A percentile compares a stretch with the other conserved stretches of the same genome.
Evolutionary conservation across 2,329 filamentous ascomycete species (phyloP).

Genomic region (Pseudogymnoascus sp.): DNA sequence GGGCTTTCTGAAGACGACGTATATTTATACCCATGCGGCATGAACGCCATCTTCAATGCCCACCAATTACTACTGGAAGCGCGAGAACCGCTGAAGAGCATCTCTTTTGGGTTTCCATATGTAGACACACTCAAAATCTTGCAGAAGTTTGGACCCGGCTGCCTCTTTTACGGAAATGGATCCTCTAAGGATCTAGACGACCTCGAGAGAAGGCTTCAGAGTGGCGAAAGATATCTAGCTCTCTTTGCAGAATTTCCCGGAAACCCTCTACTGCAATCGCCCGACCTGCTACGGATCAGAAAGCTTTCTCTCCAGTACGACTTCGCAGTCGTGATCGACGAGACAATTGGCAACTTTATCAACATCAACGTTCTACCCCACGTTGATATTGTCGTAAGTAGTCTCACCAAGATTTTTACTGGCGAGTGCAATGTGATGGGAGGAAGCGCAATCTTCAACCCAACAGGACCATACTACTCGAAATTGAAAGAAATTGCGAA

Average conservation of each 20-base stretch:
- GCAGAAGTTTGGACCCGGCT: slow-evolving; percentile 87
- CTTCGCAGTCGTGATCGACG: slow-evolving; percentile 87
- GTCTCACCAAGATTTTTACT: slow-evolving; percentile 92
- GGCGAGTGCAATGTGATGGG: slow-evolving; percentile 99
- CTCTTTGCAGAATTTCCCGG: slow-evolving; percentile 94
- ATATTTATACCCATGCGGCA: slow-evolving; percentile 79
- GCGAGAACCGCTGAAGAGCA: slow-evolving; percentile 60
- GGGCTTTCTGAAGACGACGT: slow-evolving; percentile 78
- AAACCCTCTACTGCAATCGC: slow-evolving; percentile 80
- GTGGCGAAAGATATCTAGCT: slow-evolving; percentile 68
- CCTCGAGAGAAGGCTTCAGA: slow-evolving; percentile 60
- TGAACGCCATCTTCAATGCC: slow-evolving; percentile 89
- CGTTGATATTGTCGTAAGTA: slow-evolving; percentile 88
- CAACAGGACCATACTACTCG: slow-evolving; percentile 59
- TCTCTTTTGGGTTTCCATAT: slow-evolving; percentile 96
- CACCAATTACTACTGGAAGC: slow-evolving; percentile 65
- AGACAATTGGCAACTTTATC: slow-evolving; percentile 93
- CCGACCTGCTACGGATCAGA: slow-evolving; percentile 75
- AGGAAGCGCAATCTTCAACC: slow-evolving; percentile 60
- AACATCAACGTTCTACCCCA: slow-evolving; percentile 88
- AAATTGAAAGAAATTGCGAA: slow-evolving; percentile 58
- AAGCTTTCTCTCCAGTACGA: slow-evolving; percentile 70
- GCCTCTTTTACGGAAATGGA: slow-evolving; percentile 77
- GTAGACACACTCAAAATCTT: slow-evolving; percentile 93
- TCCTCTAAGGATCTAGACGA: slow-evolving; percentile 73